Base-by-base conservation (phyloP, 1,139 yeast genomes). In the Waltiozyma sp. region DNA sequence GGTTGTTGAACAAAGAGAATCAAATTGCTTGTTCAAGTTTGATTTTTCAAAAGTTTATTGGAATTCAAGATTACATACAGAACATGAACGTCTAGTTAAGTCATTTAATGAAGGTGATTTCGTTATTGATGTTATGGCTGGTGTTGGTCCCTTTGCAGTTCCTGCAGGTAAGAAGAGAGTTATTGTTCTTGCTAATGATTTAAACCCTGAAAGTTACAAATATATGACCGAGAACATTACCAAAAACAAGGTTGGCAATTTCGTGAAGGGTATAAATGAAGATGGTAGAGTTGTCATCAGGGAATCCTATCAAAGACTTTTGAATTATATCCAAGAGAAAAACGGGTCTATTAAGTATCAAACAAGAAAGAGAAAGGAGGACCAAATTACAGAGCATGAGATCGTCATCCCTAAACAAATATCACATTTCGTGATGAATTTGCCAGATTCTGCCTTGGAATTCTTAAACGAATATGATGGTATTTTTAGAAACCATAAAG, bases 71-170 rank as follows among this genome's bases (percentile, higher is more conserved):
- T 69, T 93, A 43, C 93, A 88, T 54, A 84, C 96, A 0, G 99
- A 93, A 57, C 99, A 93, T 61, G 93, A 80, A 43, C 69, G 97
- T 46, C 64, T 93, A 40, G 80, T 91, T 11, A 58, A 64, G 3
- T 56, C 64, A 33, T 89, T 93, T 58, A 57, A 72, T 48, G 68
- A 73, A 2, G 72, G 79, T 11, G 84, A 82, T 47, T 84, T 86
- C 2, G 86, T 93, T 0, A 87, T 88, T 51, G 99, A 93, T 66
- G 97, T 88, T 0, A 86, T 93, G 75, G 98, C 96, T 0, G 99
- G 99, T 34, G 98, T 93, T 2, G 99, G 99, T 0, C 99, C 99
- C 3, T 93, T 93, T 67, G 93, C 95, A 1, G 77, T 91, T 1
- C 99, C 99, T 0, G 96, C 96, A 1, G 98, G 89, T 16, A 88